Conservation (phyloP, 768 basidiomycete species). For the Termitomyces sp. region DNA sequence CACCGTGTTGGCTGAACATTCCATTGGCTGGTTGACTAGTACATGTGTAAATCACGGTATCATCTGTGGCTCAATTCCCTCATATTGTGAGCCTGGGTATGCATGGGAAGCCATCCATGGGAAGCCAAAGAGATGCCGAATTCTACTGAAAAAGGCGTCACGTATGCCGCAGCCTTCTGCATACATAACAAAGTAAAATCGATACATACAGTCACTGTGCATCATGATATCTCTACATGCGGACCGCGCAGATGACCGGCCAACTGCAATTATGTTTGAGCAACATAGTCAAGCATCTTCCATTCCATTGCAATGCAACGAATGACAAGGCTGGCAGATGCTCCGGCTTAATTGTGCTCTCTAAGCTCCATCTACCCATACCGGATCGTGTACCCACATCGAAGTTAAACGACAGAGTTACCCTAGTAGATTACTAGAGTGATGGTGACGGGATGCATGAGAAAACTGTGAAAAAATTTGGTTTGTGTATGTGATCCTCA, state of each 20-base stretch:
- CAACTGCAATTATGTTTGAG: slow-evolving; percentile 38
- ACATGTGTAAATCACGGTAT: no score
- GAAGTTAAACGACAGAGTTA: slow-evolving; percentile 48
- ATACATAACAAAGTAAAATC: not conserved
- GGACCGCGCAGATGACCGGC: not conserved
- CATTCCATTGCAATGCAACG: slow-evolving; percentile 36
- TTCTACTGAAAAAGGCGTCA: not conserved
- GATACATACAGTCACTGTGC: not conserved
- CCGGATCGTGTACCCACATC: slow-evolving; percentile 49
- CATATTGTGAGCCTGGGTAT: no score
- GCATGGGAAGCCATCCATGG: no score
- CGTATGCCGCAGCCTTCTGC: not conserved
- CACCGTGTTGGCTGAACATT: no score
- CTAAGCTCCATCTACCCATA: slow-evolving; percentile 32
- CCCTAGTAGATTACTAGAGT: slow-evolving; percentile 29
- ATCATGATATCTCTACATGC: not conserved
- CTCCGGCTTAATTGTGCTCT: slow-evolving; percentile 83
- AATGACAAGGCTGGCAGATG: slow-evolving; percentile 38
- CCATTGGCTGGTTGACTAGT: no score
- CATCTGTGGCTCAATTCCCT: no score
- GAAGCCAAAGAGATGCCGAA: no score
- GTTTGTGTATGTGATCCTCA: not conserved
- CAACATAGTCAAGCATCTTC: slow-evolving; percentile 73
- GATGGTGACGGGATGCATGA: slow-evolving; percentile 28
- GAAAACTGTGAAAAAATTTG: slow-evolving; percentile 3